Base-by-base conservation (phyloP, 352 stramenopile species). In the Phytophthora nicotianae region DNA sequence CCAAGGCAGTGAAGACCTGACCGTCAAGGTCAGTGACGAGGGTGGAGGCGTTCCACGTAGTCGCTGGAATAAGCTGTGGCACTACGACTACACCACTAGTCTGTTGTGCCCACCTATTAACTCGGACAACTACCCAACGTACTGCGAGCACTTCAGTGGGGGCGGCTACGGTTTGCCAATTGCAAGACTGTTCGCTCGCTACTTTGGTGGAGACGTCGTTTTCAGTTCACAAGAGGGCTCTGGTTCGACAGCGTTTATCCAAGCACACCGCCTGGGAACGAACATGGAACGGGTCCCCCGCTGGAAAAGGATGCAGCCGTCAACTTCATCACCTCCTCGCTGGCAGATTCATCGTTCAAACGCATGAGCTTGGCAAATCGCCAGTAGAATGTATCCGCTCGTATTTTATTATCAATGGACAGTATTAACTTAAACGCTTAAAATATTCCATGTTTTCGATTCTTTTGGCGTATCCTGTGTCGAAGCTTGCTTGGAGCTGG, bases 191-290 rank as follows among this genome's bases (percentile, higher is more conserved):
- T 99, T 99, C 72, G 96, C 96, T 29, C 84, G 96, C 24, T 99
- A 99, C 77, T 99, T 99, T 77, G 97, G 97, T 33, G 98, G 98
- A 17, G 97, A 99, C 71, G 78, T 99, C 16, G 93, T 90, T 62
- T 97, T 99, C 74, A 98, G 98, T 64, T 99, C 93, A 19, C 98
- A 99, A 78, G 97, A 99, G 72, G 97, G 97, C n/a, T 98, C 93
- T 54, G 97, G 97, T 14, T 99, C 97, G 16, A 97, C 98, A 62
- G 83, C 76, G 24, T 91, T 90, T 33, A 83, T 91, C 50, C 83
- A 91, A 63, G 80, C 77, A 24, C 83, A 88, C 41, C 77, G 83
- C 2, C 74, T 91, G 32, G 83, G 83, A 29, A 86, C 73, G 10
- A 85, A 86, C 45, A 78, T 82, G 21, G 83, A 91, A 56, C 61